phyloP scores from a whole-genome alignment of 805 yeast genomes.

The Priceomyces melissophilus region DNA sequence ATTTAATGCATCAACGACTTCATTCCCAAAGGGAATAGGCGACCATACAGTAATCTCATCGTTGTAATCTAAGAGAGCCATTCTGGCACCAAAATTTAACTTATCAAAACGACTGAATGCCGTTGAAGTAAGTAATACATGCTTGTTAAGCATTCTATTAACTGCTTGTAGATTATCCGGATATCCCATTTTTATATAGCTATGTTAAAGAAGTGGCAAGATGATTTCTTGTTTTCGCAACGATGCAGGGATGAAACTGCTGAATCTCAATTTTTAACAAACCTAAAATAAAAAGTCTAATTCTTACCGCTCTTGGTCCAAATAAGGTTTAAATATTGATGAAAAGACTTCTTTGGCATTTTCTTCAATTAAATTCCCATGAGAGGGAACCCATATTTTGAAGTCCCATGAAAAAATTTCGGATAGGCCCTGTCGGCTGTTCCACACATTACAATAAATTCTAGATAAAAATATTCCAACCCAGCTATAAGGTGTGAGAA shows the following conservation, averaged over 20 bases:
- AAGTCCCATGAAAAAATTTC: slow-evolving; percentile 41
- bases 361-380: slow-evolving; percentile 53
- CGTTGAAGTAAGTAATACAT: slow-evolving; percentile 32
- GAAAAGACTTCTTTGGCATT: slow-evolving; percentile 23
- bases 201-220: too few relatives aligned
- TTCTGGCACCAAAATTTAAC: slow-evolving; percentile 40
- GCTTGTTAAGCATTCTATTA: slow-evolving; percentile 27
- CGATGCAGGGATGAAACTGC: background rate
- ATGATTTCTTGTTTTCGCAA: background rate
- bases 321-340: too few relatives aligned
- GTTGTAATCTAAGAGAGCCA: slow-evolving; percentile 35
- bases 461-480: slow-evolving; percentile 23
- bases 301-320: too few relatives aligned
- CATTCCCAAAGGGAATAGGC: slow-evolving; percentile 53
- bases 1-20: slow-evolving; percentile 38
- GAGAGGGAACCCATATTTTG: slow-evolving; percentile 51
- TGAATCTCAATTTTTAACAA: background rate
- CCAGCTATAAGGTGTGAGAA: slow-evolving; percentile 37
- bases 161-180: slow-evolving; percentile 31
- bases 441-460: slow-evolving; percentile 18
- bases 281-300: too few relatives aligned
- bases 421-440: slow-evolving; percentile 18
- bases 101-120: slow-evolving; percentile 30
- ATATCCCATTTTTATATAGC: slow-evolving; percentile 34
- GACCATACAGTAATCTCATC: slow-evolving; percentile 48